These are phyloP conservation scores for Fraxinus angustifolia DNA, from an alignment of 305 asterid species.

Conservation along the genomic window DNA sequence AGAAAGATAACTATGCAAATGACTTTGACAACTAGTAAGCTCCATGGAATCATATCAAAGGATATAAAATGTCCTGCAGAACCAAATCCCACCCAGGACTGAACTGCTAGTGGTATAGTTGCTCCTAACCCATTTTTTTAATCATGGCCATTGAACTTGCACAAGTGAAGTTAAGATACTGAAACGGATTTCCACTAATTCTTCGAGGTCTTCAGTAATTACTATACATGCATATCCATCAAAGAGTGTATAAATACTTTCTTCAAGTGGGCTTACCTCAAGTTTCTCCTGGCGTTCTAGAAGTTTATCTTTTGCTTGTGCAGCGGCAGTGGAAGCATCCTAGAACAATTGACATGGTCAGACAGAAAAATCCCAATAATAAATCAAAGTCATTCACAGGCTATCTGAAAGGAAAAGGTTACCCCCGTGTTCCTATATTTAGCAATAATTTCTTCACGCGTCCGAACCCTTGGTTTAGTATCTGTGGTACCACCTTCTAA, in stretches of 20 bases:
- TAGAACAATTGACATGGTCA: constrained; percentile 33
- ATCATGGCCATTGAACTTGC: background rate
- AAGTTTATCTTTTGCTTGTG: constrained; percentile 83
- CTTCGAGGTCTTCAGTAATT: background rate
- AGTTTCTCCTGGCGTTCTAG: constrained; percentile 84
- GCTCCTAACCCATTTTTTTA: background rate
- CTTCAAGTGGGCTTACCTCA: constrained; percentile 49
- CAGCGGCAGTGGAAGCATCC: constrained; percentile 78
- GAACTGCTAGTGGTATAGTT: background rate
- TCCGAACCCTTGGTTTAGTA: constrained; percentile 59
- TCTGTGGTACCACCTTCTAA: constrained; percentile 76
- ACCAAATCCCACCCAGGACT: background rate
- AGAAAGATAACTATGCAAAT: background rate
- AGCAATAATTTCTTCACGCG: constrained; percentile 89
- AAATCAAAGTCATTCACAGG: constrained; percentile 16
- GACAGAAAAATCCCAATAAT: constrained; percentile 23
- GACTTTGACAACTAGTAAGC: background rate
- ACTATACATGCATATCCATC: background rate
- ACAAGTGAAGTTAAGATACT: background rate
- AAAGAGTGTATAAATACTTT: background rate
- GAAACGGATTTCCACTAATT: background rate
- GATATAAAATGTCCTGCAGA: background rate
- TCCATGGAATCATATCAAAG: background rate
- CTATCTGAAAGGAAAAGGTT: constrained; percentile 21
- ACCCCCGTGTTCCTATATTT: constrained; percentile 83